Conservation (phyloP, 1,139 yeast species). For the Yamadazyma dushanensis region DNA sequence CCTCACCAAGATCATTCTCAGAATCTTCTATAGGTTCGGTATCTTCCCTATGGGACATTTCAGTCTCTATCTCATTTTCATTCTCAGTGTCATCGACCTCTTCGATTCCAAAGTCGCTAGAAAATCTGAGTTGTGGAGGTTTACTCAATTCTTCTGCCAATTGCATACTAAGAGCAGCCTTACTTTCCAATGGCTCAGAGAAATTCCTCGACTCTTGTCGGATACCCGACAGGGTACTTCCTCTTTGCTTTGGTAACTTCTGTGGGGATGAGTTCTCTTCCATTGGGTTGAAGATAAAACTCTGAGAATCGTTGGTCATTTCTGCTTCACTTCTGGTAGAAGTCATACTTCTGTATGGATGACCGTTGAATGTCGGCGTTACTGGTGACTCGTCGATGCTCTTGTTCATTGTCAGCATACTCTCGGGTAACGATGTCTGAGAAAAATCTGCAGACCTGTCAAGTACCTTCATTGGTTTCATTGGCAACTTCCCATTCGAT, state of each 20-base stretch:
- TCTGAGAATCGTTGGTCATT: constrained; percentile 28
- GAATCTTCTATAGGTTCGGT: constrained; percentile 18
- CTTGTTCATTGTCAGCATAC: constrained; percentile 6
- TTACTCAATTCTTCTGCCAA: constrained; percentile 24
- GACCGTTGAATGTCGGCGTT: constrained; percentile 2
- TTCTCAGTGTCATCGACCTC: constrained; percentile 37
- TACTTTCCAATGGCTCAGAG: constrained; percentile 29
- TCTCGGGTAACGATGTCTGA: constrained; percentile 15
- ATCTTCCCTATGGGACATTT: constrained; percentile 20
- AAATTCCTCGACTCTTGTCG: constrained; percentile 13
- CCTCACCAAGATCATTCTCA: constrained; percentile 7
- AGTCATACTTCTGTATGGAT: constrained; percentile 10
- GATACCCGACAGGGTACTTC: neutral
- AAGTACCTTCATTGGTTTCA: constrained; percentile 45
- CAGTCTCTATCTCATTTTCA: constrained; percentile 30
- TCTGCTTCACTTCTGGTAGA: constrained; percentile 13
- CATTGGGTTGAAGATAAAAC: constrained; percentile 30
- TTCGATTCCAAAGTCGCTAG: constrained; percentile 38
- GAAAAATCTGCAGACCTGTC: constrained; percentile 16
- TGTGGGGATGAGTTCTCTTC: constrained; percentile 5
- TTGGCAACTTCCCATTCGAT: constrained; percentile 43
- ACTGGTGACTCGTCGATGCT: constrained; percentile 4
- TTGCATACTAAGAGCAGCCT: constrained; percentile 27
- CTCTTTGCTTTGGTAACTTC: constrained; percentile 6
- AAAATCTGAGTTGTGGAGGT: constrained; percentile 5